phyloP scores from a whole-genome alignment of 345 rosid species.

The Isatis tinctoria region DNA sequence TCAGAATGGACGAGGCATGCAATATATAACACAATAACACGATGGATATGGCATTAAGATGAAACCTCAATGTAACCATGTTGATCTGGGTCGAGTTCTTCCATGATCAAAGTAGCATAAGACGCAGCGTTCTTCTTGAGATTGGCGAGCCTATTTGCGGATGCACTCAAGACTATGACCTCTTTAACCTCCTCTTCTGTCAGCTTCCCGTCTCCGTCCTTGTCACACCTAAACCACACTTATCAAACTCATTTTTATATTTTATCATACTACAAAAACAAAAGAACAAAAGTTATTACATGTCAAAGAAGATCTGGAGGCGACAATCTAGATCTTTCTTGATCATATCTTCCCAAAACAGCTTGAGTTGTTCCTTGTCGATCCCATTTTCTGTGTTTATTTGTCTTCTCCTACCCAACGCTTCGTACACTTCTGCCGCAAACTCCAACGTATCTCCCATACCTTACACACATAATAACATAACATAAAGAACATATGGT shows the following conservation, averaged over 20 bases:
- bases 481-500: background rate
- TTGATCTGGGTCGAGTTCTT: conserved; percentile 91
- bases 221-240: conserved; percentile 66
- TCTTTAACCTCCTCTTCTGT: conserved; percentile 84
- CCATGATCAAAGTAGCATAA: conserved; percentile 94
- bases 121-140: conserved; percentile 59
- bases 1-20: background rate
- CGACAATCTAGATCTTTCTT: conserved; percentile 68
- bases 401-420: conserved; percentile 62
- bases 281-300: conserved; percentile 41
- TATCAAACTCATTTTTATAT: background rate
- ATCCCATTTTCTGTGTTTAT: conserved; percentile 54
- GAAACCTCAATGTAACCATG: conserved; percentile 82
- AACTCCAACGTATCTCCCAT: conserved; percentile 88
- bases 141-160: conserved; percentile 71
- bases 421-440: conserved; percentile 61
- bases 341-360: conserved; percentile 88
- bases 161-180: conserved; percentile 85
- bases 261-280: background rate
- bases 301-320: conserved; percentile 88
- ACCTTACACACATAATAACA: conserved; percentile 35
- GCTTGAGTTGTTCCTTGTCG: conserved; percentile 48
- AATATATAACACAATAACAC: background rate
- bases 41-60: background rate
- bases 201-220: conserved; percentile 85